phyloP scores from a whole-genome alignment of 2,329 filamentous ascomycete genomes.

The Emericellopsis atlantica region DNA sequence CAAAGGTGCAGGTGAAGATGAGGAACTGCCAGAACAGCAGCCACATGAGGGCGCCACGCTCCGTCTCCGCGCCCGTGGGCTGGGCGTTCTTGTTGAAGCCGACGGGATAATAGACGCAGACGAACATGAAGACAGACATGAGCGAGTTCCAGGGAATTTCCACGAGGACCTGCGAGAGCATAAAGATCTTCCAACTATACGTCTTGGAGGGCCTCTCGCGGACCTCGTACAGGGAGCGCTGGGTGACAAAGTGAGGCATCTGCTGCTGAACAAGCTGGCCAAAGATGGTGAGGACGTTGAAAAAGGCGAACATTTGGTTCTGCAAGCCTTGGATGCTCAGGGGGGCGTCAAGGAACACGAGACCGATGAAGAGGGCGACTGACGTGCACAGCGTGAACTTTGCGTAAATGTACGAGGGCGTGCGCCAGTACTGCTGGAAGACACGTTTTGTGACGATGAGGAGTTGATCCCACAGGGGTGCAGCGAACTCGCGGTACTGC shows the following conservation, averaged over 20 bases:
- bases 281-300: constrained; percentile 74
- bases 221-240: constrained; percentile 71
- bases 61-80: constrained; percentile 32
- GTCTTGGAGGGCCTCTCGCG: constrained; percentile 74
- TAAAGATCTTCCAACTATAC: constrained; percentile 77
- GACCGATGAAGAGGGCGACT: constrained; percentile 64
- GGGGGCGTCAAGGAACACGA: constrained; percentile 62
- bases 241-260: constrained; percentile 77
- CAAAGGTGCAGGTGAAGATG: constrained; percentile 56
- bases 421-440: constrained; percentile 77
- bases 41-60: constrained; percentile 55
- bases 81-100: constrained; percentile 48
- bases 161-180: constrained; percentile 69
- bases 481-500: constrained; percentile 53
- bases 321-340: constrained; percentile 67
- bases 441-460: constrained; percentile 52
- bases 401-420: constrained; percentile 69
- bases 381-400: constrained; percentile 54
- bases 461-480: constrained; percentile 45
- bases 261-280: constrained; percentile 66
- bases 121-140: constrained; percentile 53
- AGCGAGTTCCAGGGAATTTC: constrained; percentile 78
- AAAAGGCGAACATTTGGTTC: constrained; percentile 78
- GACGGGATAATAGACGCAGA: constrained; percentile 60
- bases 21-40: constrained; percentile 54